Conservation (phyloP, 805 yeast genomes). For the Jamesozyma hellenica region DNA sequence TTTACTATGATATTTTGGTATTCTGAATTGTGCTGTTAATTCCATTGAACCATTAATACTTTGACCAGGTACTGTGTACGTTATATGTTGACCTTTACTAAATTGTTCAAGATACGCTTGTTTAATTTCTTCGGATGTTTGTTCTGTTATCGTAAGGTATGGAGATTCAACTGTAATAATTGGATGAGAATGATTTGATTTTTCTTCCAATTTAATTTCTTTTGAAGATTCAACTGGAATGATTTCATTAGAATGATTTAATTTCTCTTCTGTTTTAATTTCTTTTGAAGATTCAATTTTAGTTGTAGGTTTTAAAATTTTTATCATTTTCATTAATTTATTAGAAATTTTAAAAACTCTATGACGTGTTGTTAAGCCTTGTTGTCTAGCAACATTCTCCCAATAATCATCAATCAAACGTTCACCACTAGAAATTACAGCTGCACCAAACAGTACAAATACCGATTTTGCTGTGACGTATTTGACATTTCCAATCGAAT, state of each 20-base stretch:
- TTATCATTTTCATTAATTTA: constrained; percentile 8
- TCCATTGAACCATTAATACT: constrained; percentile 26
- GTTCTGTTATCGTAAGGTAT: constrained; percentile 20
- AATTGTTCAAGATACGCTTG: constrained; percentile 17
- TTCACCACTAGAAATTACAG: constrained; percentile 36
- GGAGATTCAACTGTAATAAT: constrained; percentile 14
- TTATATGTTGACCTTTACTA: constrained; percentile 19
- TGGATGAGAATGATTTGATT: no score
- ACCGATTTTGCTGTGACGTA: constrained; percentile 36
- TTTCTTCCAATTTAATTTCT: not conserved
- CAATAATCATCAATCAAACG: constrained; percentile 48
- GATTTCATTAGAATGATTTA: no score
- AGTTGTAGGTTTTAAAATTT: constrained; percentile 10
- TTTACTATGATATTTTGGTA: constrained; percentile 29
- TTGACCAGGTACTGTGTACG: constrained; percentile 24
- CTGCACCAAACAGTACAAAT: constrained; percentile 42
- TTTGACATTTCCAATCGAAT: constrained; percentile 1
- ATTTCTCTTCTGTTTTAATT: not conserved
- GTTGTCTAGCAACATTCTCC: constrained; percentile 36
- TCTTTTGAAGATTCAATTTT: not conserved
- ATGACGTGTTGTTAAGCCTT: constrained; percentile 37
- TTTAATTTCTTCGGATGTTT: constrained; percentile 19
- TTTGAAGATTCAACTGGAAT: not conserved
- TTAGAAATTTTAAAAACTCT: constrained; percentile 31
- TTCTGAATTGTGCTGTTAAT: constrained; percentile 22